Evolutionary conservation across 1,284 basidiomycete species (phyloP).

Genomic region (Cerrena zonata): DNA sequence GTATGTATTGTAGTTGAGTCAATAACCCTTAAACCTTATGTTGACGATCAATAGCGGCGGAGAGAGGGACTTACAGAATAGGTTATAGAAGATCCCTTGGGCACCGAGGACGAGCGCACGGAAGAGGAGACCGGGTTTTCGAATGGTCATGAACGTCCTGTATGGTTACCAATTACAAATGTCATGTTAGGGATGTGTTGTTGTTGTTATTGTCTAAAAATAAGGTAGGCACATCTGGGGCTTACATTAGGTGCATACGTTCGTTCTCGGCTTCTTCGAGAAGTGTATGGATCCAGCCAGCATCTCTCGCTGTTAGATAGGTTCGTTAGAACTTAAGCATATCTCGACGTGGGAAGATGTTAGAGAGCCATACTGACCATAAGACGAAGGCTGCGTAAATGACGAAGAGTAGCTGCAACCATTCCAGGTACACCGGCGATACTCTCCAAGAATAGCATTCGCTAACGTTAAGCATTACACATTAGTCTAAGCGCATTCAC

Average conservation of each 20-base stretch:
- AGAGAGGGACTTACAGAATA: conserved; percentile 66
- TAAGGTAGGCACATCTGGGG: neutral
- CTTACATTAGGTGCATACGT: conserved; percentile 84
- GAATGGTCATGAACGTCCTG: conserved; percentile 85
- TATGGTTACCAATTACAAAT: conserved; percentile 5
- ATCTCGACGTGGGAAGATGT: no score
- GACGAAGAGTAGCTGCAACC: conserved; percentile 84
- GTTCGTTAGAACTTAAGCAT: conserved; percentile 5
- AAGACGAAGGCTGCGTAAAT: conserved; percentile 75
- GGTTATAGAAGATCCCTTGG: conserved; percentile 87
- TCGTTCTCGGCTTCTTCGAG: conserved; percentile 95
- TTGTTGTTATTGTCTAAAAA: neutral
- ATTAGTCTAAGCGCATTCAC: conserved; percentile 1
- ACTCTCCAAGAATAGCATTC: conserved; percentile 84
- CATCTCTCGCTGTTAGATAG: conserved; percentile 69
- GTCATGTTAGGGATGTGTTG: conserved; percentile 15
- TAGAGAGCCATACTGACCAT: conserved; percentile 49
- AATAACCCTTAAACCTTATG: no score
- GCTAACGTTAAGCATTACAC: no score
- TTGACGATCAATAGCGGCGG: no score
- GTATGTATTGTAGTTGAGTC: neutral
- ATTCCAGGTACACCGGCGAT: conserved; percentile 93
- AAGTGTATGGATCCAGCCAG: conserved; percentile 81
- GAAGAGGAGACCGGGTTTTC: conserved; percentile 74
- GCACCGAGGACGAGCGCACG: conserved; percentile 78